Conservation (phyloP, 202 grass and related monocot genomes). For the Saccharum hybrid region DNA sequence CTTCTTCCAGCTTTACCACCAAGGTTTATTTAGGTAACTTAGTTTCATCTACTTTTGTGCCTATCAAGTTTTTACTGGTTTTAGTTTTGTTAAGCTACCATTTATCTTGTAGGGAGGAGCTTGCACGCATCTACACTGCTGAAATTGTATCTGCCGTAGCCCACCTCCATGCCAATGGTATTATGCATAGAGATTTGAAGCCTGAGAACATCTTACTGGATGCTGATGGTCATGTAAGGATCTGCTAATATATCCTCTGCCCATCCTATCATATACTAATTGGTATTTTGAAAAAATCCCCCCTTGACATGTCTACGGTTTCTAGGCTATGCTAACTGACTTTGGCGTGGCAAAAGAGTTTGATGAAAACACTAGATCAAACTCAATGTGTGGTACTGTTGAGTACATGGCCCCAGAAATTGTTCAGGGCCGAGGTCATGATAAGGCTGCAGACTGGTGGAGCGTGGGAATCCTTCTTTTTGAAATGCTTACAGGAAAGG, state of each 20-base stretch:
- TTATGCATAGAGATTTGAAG: constrained; percentile 99
- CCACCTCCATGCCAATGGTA: constrained; percentile 90
- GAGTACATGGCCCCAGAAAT: constrained; percentile 99
- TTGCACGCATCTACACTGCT: constrained; percentile 82
- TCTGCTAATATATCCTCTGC: background rate
- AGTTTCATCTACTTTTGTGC: constrained; percentile 22
- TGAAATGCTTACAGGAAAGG: constrained; percentile 99
- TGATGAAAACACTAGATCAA: constrained; percentile 95
- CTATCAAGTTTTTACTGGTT: constrained; percentile 20
- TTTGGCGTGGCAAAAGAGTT: constrained; percentile 97
- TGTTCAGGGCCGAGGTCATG: constrained; percentile 83
- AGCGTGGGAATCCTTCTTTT: constrained; percentile 96
- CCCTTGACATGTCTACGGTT: background rate
- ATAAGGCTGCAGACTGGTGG: constrained; percentile 99
- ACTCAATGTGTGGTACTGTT: constrained; percentile 91
- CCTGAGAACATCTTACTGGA: constrained; percentile 98
- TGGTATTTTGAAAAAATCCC: background rate
- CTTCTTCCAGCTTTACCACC: constrained; percentile 98
- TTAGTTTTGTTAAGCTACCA: constrained; percentile 32
- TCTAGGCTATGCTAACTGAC: constrained; percentile 90
- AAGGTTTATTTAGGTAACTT: constrained; percentile 93
- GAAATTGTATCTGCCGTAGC: constrained; percentile 93
- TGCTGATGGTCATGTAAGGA: constrained; percentile 87
- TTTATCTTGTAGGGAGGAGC: constrained; percentile 73
- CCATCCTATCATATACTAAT: background rate